Evolutionary conservation across 2,329 filamentous ascomycete species (phyloP), one percentile per base, ranked within the genome.

Genomic region (Trichophyton verrucosum): DNA sequence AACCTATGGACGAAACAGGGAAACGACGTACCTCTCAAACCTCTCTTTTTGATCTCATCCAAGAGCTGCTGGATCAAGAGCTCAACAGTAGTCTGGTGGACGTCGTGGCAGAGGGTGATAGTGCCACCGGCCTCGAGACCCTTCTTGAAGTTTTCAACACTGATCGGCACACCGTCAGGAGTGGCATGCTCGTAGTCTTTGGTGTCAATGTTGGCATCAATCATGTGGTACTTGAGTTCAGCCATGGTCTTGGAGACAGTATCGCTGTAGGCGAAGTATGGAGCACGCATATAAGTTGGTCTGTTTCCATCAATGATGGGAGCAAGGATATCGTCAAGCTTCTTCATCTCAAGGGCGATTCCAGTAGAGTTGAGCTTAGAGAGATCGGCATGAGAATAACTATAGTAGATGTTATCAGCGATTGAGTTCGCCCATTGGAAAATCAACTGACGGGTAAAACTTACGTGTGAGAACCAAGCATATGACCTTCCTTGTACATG

Each of bases 211-310:
- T 74, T 73, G 3, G 72, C 69, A 3, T 68, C 64, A 60, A 79
- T 74, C 15, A 79, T 70, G 62, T 78, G 76, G 65, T 80, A 80
- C 0, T 73, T 73, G 9, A 80, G 69, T 3, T 71, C 69, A 1
- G 63, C 66, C 71, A 80, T 72, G 1, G 69, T 72, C 1, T 63
- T 38, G 3, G 75, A 65, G 13, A 73, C 73, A 1, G 65, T 57
- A 7, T 64, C 68, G 40, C 71, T 71, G 49, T 72, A 71, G 3
- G 66, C 67, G 17, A 76, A 70, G 65, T 73, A 80, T 1, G 78
- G 78, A 0, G 77, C 71, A 6, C 78, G 72, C 75, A 79, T 78
- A 65, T 80, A 80, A 1, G 72, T 75, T 0, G 78, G 78, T 36
- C 73, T 72, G 55, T 71, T 69, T 36, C 78, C 77, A 17, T 36